phyloP scores from a whole-genome alignment of 2,329 filamentous ascomycete species.

The Metarhizium sp. region DNA sequence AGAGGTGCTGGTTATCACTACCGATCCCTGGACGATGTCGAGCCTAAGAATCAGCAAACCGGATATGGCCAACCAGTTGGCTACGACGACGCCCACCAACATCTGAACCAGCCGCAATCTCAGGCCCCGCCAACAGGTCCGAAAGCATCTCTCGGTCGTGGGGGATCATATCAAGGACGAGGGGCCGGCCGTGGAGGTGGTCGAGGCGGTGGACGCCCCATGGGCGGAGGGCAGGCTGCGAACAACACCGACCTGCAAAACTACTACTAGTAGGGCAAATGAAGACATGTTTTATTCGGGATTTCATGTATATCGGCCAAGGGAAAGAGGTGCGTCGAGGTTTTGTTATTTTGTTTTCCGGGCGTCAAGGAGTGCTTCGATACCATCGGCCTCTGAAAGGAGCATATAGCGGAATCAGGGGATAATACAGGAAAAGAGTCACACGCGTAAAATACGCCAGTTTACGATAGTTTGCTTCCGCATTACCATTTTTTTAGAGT shows the following conservation, averaged over 20 bases:
- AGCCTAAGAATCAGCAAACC: constrained; percentile 34
- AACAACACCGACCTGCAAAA: constrained; percentile 28
- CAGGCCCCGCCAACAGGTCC: constrained; percentile 11
- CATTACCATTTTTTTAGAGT: no score
- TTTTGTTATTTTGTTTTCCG: not conserved
- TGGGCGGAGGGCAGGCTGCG: constrained; percentile 15
- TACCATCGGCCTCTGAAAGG: not conserved
- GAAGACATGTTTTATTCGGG: no score
- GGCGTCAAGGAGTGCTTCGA: not conserved
- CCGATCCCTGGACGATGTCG: constrained; percentile 59
- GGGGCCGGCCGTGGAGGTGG: constrained; percentile 7
- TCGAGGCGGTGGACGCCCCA: constrained; percentile 13
- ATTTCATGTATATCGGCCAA: no score
- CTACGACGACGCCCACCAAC: constrained; percentile 34
- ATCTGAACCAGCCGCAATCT: constrained; percentile 13
- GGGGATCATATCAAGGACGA: not conserved
- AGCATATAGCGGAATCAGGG: not conserved
- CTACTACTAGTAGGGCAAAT: constrained; percentile 23
- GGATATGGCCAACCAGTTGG: constrained; percentile 33
- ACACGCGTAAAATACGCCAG: not conserved
- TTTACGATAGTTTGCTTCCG: not conserved
- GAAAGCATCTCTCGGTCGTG: constrained; percentile 3
- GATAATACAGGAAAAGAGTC: not conserved
- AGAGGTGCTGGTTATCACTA: constrained; percentile 46
- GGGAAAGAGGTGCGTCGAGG: no score